phyloP scores from a whole-genome alignment of 352 stramenopile genomes.

The Aphanomyces cochlioides region DNA sequence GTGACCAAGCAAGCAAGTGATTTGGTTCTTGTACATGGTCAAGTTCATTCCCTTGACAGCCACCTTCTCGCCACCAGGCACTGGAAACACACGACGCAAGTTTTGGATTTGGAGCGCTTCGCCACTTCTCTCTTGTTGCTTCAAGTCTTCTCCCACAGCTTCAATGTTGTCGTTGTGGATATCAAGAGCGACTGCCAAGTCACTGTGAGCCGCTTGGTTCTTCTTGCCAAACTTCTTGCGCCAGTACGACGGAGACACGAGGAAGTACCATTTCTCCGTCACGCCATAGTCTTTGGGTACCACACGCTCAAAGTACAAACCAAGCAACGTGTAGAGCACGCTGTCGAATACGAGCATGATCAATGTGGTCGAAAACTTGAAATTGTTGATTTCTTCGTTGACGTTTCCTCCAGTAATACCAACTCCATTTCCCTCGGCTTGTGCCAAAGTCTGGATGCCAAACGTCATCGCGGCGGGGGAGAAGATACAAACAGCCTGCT shows the following conservation, averaged over 20 bases:
- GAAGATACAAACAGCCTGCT: conserved; percentile 47
- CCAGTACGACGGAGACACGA: conserved; percentile 58
- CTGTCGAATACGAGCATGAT: conserved; percentile 84
- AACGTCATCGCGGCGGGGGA: conserved; percentile 66
- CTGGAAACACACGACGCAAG: conserved; percentile 74
- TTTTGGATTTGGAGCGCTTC: conserved; percentile 50
- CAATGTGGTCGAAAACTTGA: conserved; percentile 56
- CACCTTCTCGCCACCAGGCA: conserved; percentile 72
- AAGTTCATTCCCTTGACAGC: conserved; percentile 84
- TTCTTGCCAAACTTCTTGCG: conserved; percentile 29
- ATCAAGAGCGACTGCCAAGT: conserved; percentile 22
- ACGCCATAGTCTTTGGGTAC: conserved; percentile 89
- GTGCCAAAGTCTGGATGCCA: conserved; percentile 53
- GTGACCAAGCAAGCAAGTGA: conserved; percentile 71
- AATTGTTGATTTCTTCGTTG: conserved; percentile 53
- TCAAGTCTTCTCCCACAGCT: conserved; percentile 40
- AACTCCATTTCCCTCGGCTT: conserved; percentile 49
- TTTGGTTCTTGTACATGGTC: conserved; percentile 62
- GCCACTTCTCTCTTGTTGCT: conserved; percentile 50
- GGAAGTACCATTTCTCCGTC: conserved; percentile 90
- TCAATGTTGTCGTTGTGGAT: conserved; percentile 35
- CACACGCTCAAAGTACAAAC: conserved; percentile 90
- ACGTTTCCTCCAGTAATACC: conserved; percentile 51
- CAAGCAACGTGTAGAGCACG: conserved; percentile 84
- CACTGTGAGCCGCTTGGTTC: conserved; percentile 21